A percentile compares a stretch with the other conserved stretches of the same genome.
These are phyloP conservation scores for Rhizophora apiculata DNA, from an alignment of 345 rosid genomes.

Conservation along the genomic window DNA sequence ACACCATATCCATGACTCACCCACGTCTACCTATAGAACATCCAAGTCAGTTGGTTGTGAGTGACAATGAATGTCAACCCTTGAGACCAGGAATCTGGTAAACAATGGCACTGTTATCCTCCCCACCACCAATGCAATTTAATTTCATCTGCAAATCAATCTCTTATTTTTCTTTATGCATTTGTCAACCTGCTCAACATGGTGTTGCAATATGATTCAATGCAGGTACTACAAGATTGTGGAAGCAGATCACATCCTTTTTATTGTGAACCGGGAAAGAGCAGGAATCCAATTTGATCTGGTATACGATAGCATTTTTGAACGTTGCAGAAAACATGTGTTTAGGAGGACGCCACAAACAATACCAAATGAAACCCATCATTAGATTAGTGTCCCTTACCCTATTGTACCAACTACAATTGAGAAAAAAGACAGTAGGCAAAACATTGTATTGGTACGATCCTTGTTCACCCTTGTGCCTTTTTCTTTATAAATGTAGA, in stretches of 20 bases:
- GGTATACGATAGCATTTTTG: slow-evolving; percentile 87
- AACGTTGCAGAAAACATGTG: slow-evolving; percentile 85
- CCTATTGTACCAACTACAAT: background rate
- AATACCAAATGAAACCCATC: slow-evolving; percentile 37
- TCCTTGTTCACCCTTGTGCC: background rate
- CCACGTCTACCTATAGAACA: slow-evolving; percentile 82
- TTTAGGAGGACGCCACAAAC: slow-evolving; percentile 56
- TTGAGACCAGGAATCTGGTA: slow-evolving; percentile 88
- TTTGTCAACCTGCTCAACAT: background rate
- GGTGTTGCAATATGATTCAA: background rate
- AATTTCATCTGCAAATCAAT: too few relatives aligned
- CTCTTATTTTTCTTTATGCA: too few relatives aligned
- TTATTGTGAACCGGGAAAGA: slow-evolving; percentile 79
- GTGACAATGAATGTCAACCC: slow-evolving; percentile 62
- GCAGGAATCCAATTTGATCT: slow-evolving; percentile 89
- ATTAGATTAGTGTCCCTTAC: background rate
- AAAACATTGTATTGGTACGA: slow-evolving; percentile 1
- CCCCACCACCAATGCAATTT: background rate
- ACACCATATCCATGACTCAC: slow-evolving; percentile 91
- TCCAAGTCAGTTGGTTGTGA: slow-evolving; percentile 41
- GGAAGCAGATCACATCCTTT: slow-evolving; percentile 83
- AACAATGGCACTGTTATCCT: slow-evolving; percentile 22
- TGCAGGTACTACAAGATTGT: slow-evolving; percentile 91
- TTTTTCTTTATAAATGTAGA: background rate
- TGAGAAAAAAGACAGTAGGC: background rate